Base-by-base conservation (phyloP, 108 stramenopile genomes). In the Poteriospumella lacustris region DNA sequence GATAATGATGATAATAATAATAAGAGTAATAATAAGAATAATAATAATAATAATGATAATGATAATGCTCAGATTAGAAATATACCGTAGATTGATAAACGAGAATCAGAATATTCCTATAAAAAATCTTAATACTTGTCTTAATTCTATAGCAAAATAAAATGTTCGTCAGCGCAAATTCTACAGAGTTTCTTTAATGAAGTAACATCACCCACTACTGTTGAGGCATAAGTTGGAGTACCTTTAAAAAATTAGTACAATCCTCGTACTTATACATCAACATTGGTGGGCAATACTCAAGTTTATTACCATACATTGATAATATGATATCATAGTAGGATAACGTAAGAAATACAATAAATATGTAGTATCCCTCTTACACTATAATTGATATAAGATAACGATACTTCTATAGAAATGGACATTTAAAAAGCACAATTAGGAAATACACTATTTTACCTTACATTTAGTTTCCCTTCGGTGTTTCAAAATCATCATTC, bases 221-320 rank as follows among this genome's bases (percentile, higher is more conserved):
- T 52, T 52, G 47, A 52, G n/a, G n/a, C n/a, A n/a, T n/a, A n/a
- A n/a, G n/a, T n/a, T n/a, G n/a, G n/a, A n/a, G n/a, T n/a, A n/a
- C n/a, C n/a, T n/a, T n/a, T n/a, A n/a, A 52, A 52, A 52, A 52
- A 52, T 52, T 52, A 52, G 47, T 52, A 52, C 47, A 52, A 52
- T 52, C 47, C 47, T 52, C 47, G 47, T 52, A 52, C 47, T 52
- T 52, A 52, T 52, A 52, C 47, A 52, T 52, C 47, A 52, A 52
- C 47, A 52, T 52, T 52, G 47, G 47, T 52, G 47, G 47, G 47
- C 47, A 52, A 52, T 52, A 52, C 19, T 52, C 47, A 52, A 52
- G 47, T 52, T 52, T 52, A 52, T 52, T 52, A 52, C 47, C 47
- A 52, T 52, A 52, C 47, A 52, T 52, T 52, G 47, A 52, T 52